Conservation (phyloP, 768 basidiomycete genomes). For the Boletus patriciae region DNA sequence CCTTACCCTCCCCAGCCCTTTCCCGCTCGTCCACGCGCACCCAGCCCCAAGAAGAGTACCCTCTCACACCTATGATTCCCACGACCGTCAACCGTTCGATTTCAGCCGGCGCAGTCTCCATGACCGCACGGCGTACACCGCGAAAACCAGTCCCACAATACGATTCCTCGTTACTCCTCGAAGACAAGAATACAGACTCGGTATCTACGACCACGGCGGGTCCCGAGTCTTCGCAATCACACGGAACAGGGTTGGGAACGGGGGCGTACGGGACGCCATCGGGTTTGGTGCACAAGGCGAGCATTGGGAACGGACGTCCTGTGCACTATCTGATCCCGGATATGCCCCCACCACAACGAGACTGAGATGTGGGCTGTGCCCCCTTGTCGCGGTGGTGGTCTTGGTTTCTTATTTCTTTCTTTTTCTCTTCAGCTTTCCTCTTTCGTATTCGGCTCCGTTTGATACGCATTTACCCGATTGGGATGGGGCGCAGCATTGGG, state of each 20-base stretch:
- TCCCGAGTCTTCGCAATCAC: conserved; percentile 31
- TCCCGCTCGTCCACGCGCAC: conserved; percentile 18
- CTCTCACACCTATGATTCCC: conserved; percentile 24
- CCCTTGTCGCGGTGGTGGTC: neutral
- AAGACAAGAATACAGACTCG: conserved; percentile 24
- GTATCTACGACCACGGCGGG: conserved; percentile 21
- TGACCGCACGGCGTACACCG: conserved; percentile 34
- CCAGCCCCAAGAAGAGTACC: conserved; percentile 31
- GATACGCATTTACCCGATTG: conserved; percentile 1
- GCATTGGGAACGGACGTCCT: conserved; percentile 46
- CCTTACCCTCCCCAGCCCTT: conserved; percentile 14
- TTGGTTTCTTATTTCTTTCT: neutral
- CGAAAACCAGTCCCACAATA: conserved; percentile 62
- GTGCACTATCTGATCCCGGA: conserved; percentile 63
- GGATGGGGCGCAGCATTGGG: conserved; percentile 4
- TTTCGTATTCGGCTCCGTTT: conserved; percentile 6
- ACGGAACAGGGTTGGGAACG: conserved; percentile 20
- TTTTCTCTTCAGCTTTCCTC: neutral
- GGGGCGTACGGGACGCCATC: conserved; percentile 10
- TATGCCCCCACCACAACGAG: conserved; percentile 42
- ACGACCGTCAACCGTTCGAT: conserved; percentile 30
- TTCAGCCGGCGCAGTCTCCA: conserved; percentile 26
- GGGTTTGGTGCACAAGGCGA: conserved; percentile 41
- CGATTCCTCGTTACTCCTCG: conserved; percentile 32
- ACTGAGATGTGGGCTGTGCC: conserved; percentile 19